Conservation (phyloP, 805 yeast species). For the Komagataella kurtzmanii region DNA sequence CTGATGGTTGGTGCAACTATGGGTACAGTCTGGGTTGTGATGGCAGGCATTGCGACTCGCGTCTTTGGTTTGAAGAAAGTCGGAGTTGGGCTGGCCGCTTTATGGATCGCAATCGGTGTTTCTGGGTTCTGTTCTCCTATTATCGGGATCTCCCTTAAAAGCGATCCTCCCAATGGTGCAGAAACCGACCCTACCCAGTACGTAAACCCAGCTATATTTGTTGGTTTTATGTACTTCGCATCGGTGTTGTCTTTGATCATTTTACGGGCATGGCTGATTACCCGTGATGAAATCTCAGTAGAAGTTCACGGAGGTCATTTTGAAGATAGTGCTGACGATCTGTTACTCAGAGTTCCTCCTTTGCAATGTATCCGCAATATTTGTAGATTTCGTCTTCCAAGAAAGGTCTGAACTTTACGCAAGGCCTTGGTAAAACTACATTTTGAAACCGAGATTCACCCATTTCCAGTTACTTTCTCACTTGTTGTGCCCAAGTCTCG, state of each 20-base stretch:
- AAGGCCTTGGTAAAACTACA: too few relatives aligned
- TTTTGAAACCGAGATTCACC: too few relatives aligned
- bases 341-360: background rate
- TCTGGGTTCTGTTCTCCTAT: conserved; percentile 46
- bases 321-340: background rate
- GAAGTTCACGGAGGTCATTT: background rate
- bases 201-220: conserved; percentile 39
- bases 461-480: too few relatives aligned
- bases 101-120: conserved; percentile 37
- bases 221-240: conserved; percentile 39
- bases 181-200: conserved; percentile 30
- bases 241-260: conserved; percentile 27
- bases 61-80: conserved; percentile 40
- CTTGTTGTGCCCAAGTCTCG: too few relatives aligned
- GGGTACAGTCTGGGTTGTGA: conserved; percentile 49
- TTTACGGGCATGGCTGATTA: conserved; percentile 41
- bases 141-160: conserved; percentile 40
- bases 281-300: conserved; percentile 7
- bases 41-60: conserved; percentile 36
- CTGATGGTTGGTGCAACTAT: conserved; percentile 39
- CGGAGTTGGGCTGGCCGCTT: conserved; percentile 31
- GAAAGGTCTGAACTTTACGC: background rate
- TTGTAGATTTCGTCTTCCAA: background rate
- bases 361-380: background rate
- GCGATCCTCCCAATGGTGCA: conserved; percentile 12